phyloP scores from a whole-genome alignment of 1,284 basidiomycete species.

The Thelephora terrestris region DNA sequence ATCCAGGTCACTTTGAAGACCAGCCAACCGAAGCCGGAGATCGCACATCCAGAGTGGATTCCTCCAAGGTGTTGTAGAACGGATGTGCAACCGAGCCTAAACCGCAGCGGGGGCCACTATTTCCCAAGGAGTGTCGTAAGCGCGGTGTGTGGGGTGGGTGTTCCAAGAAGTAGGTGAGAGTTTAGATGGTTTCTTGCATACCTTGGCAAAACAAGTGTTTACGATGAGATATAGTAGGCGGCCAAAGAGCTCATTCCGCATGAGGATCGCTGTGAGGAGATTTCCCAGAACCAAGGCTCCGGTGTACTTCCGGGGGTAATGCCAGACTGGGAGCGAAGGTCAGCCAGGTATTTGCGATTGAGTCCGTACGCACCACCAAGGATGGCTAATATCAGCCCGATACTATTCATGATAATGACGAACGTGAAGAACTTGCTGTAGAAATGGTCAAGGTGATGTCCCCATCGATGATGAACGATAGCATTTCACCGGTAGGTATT shows the following conservation, averaged over 20 bases:
- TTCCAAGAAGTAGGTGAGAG: too few species aligned
- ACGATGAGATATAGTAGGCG: slow-evolving; percentile 46
- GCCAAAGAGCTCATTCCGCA: slow-evolving; percentile 48
- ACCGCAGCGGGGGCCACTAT: slow-evolving; percentile 56
- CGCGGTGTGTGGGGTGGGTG: neutral
- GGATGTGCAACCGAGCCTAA: slow-evolving; percentile 52
- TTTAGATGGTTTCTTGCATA: slow-evolving; percentile 18
- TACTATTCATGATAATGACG: slow-evolving; percentile 39
- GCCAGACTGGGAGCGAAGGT: slow-evolving; percentile 27
- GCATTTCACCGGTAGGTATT: slow-evolving; percentile 48
- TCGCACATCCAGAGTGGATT: slow-evolving; percentile 62
- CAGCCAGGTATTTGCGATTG: too few species aligned
- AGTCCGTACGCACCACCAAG: slow-evolving; percentile 16
- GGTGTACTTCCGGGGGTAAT: slow-evolving; percentile 47
- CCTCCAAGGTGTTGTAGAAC: slow-evolving; percentile 58
- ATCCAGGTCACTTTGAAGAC: slow-evolving; percentile 45
- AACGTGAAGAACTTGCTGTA: slow-evolving; percentile 51
- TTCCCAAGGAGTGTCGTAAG: slow-evolving; percentile 2
- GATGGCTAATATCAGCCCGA: slow-evolving; percentile 40
- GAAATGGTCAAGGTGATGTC: neutral
- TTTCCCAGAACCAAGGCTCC: slow-evolving; percentile 52
- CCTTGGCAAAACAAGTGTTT: slow-evolving; percentile 56
- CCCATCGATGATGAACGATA: neutral
- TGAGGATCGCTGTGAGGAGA: slow-evolving; percentile 28
- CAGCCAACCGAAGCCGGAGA: slow-evolving; percentile 53